Evolutionary conservation across 208 protist species (phyloP).

Genomic region (Ichthyophonus hoferi): DNA sequence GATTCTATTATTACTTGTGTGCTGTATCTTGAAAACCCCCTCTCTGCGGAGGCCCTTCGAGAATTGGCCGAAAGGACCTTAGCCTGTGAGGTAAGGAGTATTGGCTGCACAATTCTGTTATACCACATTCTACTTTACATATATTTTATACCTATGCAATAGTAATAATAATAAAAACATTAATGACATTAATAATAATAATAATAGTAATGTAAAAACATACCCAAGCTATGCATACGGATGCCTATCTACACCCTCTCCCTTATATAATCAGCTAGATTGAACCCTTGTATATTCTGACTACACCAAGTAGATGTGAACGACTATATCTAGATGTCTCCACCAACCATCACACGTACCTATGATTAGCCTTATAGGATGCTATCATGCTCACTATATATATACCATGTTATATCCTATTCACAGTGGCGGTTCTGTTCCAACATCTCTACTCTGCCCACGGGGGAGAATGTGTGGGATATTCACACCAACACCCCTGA

Average conservation of each 20-base stretch:
- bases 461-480: neutral
- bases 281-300: neutral
- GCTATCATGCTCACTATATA: neutral
- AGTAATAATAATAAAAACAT: neutral
- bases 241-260: neutral
- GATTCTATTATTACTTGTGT: neutral
- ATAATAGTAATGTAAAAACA: neutral
- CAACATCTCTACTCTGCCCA: neutral
- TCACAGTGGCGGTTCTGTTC: conserved; percentile 19
- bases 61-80: neutral
- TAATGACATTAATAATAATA: too few species aligned
- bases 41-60: neutral
- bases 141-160: neutral
- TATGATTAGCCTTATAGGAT: neutral
- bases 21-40: neutral
- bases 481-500: neutral
- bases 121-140: neutral
- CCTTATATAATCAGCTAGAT: neutral
- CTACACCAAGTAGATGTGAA: neutral
- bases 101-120: neutral
- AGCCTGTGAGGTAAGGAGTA: neutral
- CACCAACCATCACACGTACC: neutral
- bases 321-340: neutral
- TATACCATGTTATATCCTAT: neutral
- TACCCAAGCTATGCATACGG: neutral